Percentiles rank a stretch among this genome's conserved stretches.
Evolutionary conservation across 23 red algal genomes (phyloP).

Genomic region (Rhodosorus marinus): DNA sequence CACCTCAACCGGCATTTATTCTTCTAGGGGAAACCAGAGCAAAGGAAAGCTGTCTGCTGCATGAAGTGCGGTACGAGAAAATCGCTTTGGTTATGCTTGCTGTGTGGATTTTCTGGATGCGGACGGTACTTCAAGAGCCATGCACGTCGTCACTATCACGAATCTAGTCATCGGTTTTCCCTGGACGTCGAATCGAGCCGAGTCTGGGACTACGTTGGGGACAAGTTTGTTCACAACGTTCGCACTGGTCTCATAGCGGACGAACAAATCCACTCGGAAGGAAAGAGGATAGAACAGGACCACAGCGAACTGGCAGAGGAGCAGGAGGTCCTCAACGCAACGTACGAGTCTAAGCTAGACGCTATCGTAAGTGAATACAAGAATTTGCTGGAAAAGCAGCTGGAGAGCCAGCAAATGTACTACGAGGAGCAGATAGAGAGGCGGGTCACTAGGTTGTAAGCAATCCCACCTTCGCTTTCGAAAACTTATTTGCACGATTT

Average conservation of each 20-base stretch:
- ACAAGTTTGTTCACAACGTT: conserved; percentile 72
- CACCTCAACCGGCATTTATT: too few relatives aligned
- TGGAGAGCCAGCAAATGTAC: background rate
- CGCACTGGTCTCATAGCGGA: conserved; percentile 47
- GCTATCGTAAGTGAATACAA: background rate
- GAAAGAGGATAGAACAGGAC: conserved; percentile 5
- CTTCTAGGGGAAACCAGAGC: too few relatives aligned
- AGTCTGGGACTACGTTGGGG: conserved; percentile 81
- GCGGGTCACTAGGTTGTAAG: too few relatives aligned
- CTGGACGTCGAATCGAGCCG: conserved; percentile 31
- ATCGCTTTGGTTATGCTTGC: conserved; percentile 73
- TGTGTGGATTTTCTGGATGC: conserved; percentile 75
- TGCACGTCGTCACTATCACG: conserved; percentile 53
- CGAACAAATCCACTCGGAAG: conserved; percentile 38
- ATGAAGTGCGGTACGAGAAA: conserved; percentile 42
- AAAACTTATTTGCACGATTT: too few relatives aligned
- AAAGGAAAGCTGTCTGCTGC: too few relatives aligned
- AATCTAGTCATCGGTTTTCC: conserved; percentile 62
- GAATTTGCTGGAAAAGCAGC: background rate
- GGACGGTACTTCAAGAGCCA: conserved; percentile 67
- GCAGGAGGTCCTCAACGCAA: conserved; percentile 2
- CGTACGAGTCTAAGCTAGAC: background rate
- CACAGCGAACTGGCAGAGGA: conserved; percentile 1
- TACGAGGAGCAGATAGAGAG: background rate
- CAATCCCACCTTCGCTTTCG: too few relatives aligned